Evolutionary conservation across 441 rosid genomes (phyloP), one percentile per base, ranked within the genome.

Genomic region (Brassica hybrid): DNA sequence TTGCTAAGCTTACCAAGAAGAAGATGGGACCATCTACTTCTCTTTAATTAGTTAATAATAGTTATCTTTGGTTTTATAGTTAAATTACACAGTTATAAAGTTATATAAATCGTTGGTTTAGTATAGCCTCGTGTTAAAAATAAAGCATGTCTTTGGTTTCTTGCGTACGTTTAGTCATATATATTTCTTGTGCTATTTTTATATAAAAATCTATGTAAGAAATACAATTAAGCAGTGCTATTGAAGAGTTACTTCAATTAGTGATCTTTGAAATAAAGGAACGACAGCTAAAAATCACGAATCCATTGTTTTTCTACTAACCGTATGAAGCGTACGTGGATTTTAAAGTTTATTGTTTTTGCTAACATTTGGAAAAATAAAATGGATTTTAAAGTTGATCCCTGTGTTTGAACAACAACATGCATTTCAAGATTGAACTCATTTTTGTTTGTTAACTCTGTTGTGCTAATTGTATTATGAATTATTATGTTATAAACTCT

Each of bases 1-100:
- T 78, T 73, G 81, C 89, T 71, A 75, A 13, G 17, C 72, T 86
- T 11, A 61, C 85, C 0, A 83, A 86, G 84, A 77, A 78, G 64
- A 84, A 75, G 83, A 73, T 78, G 48, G 34, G 8, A 10, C 21
- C 41, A n/a, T 17, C 25, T 63, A 12, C n/a, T 4, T 23, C n/a
- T 62, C 58, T 14, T 70, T 38, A 76, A 27, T 32, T 54, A 8
- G 14, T 12, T 5, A n/a, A 27, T 27, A 27, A 27, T 50, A 18
- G 23, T 66, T 18, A 11, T 11, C 7, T 19, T 57, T 68, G 6
- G 13, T 17, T 64, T 9, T 4, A 16, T 27, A n/a, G 19, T 61
- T 27, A 41, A 9, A 13, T 6, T 21, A 21, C 41, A 58, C 67
- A 23, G 3, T 18, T 43, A 67, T 19, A 0, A 14, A 50, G 8